Evolutionary conservation across 2,329 filamentous ascomycete genomes (phyloP), one percentile per base, ranked within the genome.

Genomic region (Arthrobotrys megalospora): DNA sequence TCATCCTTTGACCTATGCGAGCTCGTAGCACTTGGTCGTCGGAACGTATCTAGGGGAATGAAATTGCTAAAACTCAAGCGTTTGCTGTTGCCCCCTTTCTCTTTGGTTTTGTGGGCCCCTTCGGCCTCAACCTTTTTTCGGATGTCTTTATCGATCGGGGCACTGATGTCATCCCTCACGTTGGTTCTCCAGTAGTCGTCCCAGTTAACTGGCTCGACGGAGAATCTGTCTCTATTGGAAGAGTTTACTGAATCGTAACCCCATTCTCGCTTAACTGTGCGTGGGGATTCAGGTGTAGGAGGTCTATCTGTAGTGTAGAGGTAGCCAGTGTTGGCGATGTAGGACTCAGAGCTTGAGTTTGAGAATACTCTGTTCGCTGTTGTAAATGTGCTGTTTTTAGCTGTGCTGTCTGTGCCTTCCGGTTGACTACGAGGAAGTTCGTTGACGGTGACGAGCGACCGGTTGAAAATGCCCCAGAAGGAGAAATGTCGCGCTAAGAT

Each of bases 391-490:
- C 75, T 71, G 43, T 67, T 77, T 62, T 77, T 77, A 1, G 72
- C 66, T 10, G 55, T 36, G n/a, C 65, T 76, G 7, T 77, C 72
- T 21, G 65, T 68, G 6, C 45, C 66, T n/a, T 68, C 64, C 1
- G 60, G 62, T n/a, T 78, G 75, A 14, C 28, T 41, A 21, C 53
- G 67, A 14, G 67, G 60, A n/a, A 78, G 67, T 58, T 78, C 75
- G n/a, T 78, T 78, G 21, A 78, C 75, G 10, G 75, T 78, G 32
- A 78, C 75, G 6, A 78, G 53, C 6, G 75, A 78, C 8, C 75
- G 67, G 28, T 78, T 72, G 10, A 78, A 78, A 45, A 72, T 55
- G 0, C 62, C 67, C 75, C 75, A 78, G 47, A 78, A 78, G 3
- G 75, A 32, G 32, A 78, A 72, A 34, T 78, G 75, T 19, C 65